These are phyloP conservation scores for Annulohypoxylon moriforme DNA, from an alignment of 495 filamentous ascomycete species.

Conservation along the genomic window DNA sequence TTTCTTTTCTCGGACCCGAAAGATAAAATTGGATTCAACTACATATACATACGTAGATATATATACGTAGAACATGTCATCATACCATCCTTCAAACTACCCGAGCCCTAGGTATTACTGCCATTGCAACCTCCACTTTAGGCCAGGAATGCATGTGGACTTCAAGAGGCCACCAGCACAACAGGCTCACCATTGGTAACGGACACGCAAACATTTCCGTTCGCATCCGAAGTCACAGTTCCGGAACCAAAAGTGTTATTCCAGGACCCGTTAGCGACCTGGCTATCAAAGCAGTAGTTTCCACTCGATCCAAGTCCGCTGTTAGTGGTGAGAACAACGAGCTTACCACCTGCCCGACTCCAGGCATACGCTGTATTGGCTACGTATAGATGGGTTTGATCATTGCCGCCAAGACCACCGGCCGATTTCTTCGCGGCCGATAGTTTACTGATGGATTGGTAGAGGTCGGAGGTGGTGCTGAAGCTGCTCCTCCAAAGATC, in stretches of 20 bases:
- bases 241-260: slow-evolving; percentile 42
- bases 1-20: not conserved
- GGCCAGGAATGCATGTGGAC: not conserved
- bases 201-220: slow-evolving; percentile 39
- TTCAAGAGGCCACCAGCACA: slow-evolving; percentile 43
- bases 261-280: slow-evolving; percentile 44
- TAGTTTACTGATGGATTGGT: slow-evolving; percentile 54
- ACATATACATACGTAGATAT: not conserved
- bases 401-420: slow-evolving; percentile 54
- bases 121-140: no score
- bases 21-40: not conserved
- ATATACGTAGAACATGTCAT: not conserved
- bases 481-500: slow-evolving; percentile 78
- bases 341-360: slow-evolving; percentile 51
- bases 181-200: slow-evolving; percentile 44
- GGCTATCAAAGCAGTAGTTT: slow-evolving; percentile 53
- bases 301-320: slow-evolving; percentile 49
- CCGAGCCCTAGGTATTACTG: not conserved
- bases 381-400: slow-evolving; percentile 54
- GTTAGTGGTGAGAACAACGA: slow-evolving; percentile 57
- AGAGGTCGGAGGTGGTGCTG: slow-evolving; percentile 67
- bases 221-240: slow-evolving; percentile 34
- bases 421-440: slow-evolving; percentile 50
- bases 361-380: slow-evolving; percentile 55
- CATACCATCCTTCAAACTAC: not conserved